Percentiles rank a stretch among this genome's conserved stretches.
Evolutionary conservation across 805 yeast species (phyloP).

Genomic region (Kodamaea nitidulidarum): DNA sequence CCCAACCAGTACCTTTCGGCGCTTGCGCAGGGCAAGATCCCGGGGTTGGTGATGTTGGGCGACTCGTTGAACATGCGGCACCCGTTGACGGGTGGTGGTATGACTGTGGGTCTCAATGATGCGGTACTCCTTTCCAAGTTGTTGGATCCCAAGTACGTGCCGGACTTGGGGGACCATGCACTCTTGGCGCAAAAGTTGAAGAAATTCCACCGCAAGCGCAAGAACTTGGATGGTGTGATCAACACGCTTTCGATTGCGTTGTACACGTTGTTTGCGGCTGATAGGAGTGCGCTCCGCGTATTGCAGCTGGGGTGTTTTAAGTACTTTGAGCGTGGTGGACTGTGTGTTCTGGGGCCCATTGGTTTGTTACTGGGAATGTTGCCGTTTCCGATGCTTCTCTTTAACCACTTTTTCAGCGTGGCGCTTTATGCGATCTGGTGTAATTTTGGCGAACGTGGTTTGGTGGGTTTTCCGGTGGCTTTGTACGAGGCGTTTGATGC

Average conservation of each 20-base stretch:
- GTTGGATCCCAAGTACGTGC: constrained; percentile 51
- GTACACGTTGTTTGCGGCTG: constrained; percentile 87
- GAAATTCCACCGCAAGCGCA: constrained; percentile 75
- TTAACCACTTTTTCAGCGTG: constrained; percentile 85
- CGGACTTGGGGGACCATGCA: constrained; percentile 55
- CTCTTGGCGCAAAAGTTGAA: constrained; percentile 52
- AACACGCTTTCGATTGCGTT: constrained; percentile 89
- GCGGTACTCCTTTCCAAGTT: constrained; percentile 64
- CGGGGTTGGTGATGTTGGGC: constrained; percentile 81
- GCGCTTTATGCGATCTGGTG: constrained; percentile 78
- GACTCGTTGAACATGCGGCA: constrained; percentile 97
- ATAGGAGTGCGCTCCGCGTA: constrained; percentile 55
- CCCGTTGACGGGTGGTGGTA: constrained; percentile 98
- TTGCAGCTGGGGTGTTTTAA: constrained; percentile 86
- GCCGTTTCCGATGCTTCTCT: constrained; percentile 69
- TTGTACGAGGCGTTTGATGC: constrained; percentile 64
- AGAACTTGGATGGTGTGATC: constrained; percentile 74
- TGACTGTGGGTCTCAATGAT: constrained; percentile 95
- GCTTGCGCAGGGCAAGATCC: constrained; percentile 47
- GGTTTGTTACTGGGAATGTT: constrained; percentile 77
- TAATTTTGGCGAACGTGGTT: constrained; percentile 65
- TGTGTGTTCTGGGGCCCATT: constrained; percentile 71
- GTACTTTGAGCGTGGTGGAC: constrained; percentile 84
- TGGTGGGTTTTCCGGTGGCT: constrained; percentile 65
- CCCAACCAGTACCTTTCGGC: constrained; percentile 92